phyloP scores from a whole-genome alignment of 441 rosid genomes.

The Pelargonium myrrhifolium region DNA sequence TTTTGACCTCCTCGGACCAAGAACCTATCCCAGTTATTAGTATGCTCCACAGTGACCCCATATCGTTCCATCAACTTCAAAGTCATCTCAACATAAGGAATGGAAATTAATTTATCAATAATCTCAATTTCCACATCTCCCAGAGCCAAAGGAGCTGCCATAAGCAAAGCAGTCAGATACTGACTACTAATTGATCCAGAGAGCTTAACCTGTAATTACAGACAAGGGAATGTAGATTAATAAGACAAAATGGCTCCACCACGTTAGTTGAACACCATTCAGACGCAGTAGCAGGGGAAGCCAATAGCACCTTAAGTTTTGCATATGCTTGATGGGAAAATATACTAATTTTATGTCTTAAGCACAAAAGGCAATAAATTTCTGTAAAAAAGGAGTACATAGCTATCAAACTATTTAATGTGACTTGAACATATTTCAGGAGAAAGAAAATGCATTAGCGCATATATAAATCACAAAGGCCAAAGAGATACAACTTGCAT shows the following conservation, averaged over 20 bases:
- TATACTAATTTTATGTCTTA: not conserved
- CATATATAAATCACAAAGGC: not conserved
- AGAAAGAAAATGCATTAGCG: not conserved
- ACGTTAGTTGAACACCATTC: not conserved
- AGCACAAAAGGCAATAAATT: not conserved
- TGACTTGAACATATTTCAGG: not conserved
- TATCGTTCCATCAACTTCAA: conserved; percentile 85
- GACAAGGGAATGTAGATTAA: not conserved
- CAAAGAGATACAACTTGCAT: too few species aligned
- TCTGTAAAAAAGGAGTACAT: not conserved
- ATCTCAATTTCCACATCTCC: conserved; percentile 91
- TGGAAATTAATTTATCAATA: conserved; percentile 70
- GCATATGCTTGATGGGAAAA: not conserved
- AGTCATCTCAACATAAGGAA: conserved; percentile 97
- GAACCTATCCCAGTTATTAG: conserved; percentile 77
- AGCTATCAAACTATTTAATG: not conserved
- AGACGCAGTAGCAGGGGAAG: not conserved
- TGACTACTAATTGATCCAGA: conserved; percentile 95
- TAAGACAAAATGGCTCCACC: not conserved
- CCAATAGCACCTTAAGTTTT: not conserved
- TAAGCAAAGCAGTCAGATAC: conserved; percentile 88
- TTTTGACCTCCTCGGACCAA: conserved; percentile 75
- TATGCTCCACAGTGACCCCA: conserved; percentile 67
- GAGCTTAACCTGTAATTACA: conserved; percentile 68
- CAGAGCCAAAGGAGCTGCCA: conserved; percentile 91